Conservation (phyloP, 164 flowering plant species). For the Chimonanthus praecox region DNA sequence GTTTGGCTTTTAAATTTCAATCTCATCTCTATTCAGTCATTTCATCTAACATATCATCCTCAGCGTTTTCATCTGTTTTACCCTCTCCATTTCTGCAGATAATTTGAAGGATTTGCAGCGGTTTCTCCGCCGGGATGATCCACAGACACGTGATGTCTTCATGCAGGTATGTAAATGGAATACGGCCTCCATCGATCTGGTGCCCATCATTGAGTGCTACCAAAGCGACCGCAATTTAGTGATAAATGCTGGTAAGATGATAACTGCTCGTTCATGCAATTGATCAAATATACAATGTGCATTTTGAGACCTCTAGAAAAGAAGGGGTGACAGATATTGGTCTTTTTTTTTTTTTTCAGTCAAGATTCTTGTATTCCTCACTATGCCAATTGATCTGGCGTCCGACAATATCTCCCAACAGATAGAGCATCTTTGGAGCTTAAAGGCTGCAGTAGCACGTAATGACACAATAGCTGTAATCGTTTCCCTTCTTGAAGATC, state of each 20-base stretch:
- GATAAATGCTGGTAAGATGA: slow-evolving; percentile 55
- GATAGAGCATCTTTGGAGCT: slow-evolving; percentile 75
- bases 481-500: slow-evolving; percentile 68
- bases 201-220: slow-evolving; percentile 70
- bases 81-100: slow-evolving; percentile 28
- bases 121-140: slow-evolving; percentile 86
- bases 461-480: slow-evolving; percentile 63
- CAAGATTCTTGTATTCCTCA: slow-evolving; percentile 84
- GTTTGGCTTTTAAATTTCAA: slow-evolving; percentile 22
- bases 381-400: slow-evolving; percentile 77
- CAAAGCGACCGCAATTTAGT: slow-evolving; percentile 67
- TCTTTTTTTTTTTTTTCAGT: slow-evolving; percentile 32
- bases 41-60: no score
- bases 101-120: slow-evolving; percentile 89
- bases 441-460: slow-evolving; percentile 54
- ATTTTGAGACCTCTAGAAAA: not conserved
- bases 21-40: not conserved
- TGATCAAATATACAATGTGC: not conserved
- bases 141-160: slow-evolving; percentile 74
- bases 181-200: slow-evolving; percentile 58
- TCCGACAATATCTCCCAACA: slow-evolving; percentile 73
- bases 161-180: slow-evolving; percentile 95
- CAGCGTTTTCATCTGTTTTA: not conserved
- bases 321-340: not conserved
- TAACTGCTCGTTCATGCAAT: not conserved